Percentiles rank a stretch among this genome's conserved stretches.
These are phyloP conservation scores for Nepenthes alata DNA, from an alignment of 179 eudicot genomes.

Conservation along the genomic window DNA sequence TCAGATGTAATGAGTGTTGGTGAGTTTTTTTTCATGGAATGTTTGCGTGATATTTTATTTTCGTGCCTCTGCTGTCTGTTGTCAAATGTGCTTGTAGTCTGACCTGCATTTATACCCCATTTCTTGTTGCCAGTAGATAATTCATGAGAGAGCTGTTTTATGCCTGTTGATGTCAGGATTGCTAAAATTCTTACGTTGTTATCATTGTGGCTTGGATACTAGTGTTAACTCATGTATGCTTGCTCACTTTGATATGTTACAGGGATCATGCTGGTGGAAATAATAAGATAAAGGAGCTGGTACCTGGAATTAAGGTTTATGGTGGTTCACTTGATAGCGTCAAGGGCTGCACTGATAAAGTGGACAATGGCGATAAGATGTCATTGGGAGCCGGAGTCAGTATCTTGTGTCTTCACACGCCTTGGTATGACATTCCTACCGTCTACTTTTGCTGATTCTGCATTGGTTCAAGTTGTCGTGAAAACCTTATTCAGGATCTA, in stretches of 20 bases:
- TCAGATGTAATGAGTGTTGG: no score
- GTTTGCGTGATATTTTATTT: no score
- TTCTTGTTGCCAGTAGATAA: not conserved
- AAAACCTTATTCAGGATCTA: no score
- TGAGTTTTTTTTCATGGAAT: no score
- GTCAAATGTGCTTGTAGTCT: no score
- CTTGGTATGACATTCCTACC: slow-evolving; percentile 37
- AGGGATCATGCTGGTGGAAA: slow-evolving; percentile 99
- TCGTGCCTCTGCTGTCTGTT: no score
- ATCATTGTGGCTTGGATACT: not conserved
- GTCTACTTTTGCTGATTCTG: not conserved
- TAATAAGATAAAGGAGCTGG: slow-evolving; percentile 57
- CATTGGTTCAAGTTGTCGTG: no score
- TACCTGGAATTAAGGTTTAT: slow-evolving; percentile 69
- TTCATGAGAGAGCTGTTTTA: not conserved
- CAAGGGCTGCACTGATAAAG: slow-evolving; percentile 65
- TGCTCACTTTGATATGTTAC: not conserved
- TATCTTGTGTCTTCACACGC: slow-evolving; percentile 74
- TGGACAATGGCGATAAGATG: slow-evolving; percentile 77
- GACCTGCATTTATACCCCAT: not conserved
- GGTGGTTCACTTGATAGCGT: slow-evolving; percentile 92
- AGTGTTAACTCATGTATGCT: not conserved
- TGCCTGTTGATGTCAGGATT: not conserved
- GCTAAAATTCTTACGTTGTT: not conserved
- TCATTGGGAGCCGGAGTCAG: slow-evolving; percentile 50